Evolutionary conservation across 441 rosid species (phyloP).

Genomic region (Adansonia rubrostipa): DNA sequence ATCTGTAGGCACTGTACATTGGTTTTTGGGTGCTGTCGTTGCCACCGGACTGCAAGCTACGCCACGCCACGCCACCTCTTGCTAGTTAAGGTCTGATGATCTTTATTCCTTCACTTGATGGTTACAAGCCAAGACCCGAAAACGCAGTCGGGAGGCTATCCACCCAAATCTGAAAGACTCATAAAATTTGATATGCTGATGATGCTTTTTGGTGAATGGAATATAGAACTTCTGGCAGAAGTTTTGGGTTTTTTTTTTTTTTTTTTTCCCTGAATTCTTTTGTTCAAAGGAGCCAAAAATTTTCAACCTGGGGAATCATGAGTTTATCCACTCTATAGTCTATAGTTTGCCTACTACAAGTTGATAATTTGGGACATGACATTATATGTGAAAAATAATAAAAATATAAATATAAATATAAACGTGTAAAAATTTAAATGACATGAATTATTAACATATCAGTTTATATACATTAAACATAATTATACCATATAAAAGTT

Average conservation of each 20-base stretch:
- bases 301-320: no score
- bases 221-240: constrained; percentile 22
- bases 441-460: no score
- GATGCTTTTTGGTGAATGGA: neutral
- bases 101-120: neutral
- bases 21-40: constrained; percentile 27
- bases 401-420: no score
- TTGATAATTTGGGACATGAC: no score
- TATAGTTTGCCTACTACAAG: no score
- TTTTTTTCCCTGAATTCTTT: neutral
- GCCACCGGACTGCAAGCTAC: constrained; percentile 14
- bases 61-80: neutral
- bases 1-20: constrained; percentile 23
- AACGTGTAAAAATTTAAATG: no score
- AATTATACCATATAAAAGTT: no score
- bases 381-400: no score
- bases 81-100: constrained; percentile 5
- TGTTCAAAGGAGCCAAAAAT: no score
- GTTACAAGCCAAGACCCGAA: neutral
- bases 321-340: no score
- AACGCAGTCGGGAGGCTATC: neutral
- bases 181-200: neutral
- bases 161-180: neutral
- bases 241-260: constrained; percentile 25
- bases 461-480: no score